Evolutionary conservation across 1,284 basidiomycete genomes (phyloP).

Genomic region (Kalmanozyma brasiliensis): DNA sequence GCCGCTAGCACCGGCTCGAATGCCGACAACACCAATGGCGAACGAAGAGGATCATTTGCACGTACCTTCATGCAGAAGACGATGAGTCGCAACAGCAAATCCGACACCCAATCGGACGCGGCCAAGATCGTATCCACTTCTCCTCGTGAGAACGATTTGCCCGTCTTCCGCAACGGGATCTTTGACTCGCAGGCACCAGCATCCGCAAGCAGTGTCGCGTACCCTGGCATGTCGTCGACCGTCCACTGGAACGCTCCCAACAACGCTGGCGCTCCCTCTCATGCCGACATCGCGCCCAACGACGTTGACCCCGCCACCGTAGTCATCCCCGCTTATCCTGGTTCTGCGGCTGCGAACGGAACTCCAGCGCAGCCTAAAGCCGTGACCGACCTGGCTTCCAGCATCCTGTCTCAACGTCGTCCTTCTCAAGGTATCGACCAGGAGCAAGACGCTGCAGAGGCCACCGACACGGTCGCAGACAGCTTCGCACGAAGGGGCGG

Average conservation of each 20-base stretch:
- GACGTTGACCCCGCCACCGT: conserved; percentile 22
- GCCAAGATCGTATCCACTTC: not conserved
- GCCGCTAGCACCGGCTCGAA: conserved; percentile 25
- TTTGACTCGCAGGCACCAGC: conserved; percentile 14
- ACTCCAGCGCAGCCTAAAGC: conserved; percentile 10
- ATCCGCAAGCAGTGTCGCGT: not conserved
- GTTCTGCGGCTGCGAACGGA: conserved; percentile 9
- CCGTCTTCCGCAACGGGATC: conserved; percentile 30
- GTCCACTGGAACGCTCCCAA: conserved; percentile 31
- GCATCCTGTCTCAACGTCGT: conserved; percentile 20
- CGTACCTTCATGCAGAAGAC: conserved; percentile 36
- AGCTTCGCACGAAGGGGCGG: conserved; percentile 3
- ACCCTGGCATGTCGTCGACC: conserved; percentile 41
- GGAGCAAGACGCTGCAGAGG: conserved; percentile 46
- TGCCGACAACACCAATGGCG: conserved; percentile 15
- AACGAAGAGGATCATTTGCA: conserved; percentile 33
- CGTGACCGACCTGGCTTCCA: conserved; percentile 12
- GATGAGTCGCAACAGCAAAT: conserved; percentile 32
- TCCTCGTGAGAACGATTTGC: conserved; percentile 6
- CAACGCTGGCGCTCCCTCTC: not conserved
- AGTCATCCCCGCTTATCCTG: conserved; percentile 25
- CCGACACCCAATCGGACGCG: conserved; percentile 9
- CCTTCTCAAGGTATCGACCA: conserved; percentile 49
- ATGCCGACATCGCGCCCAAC: conserved; percentile 15
- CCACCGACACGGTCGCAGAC: conserved; percentile 21